These are phyloP conservation scores for Sporisorium iseilematis-ciliati DNA, from an alignment of 1,284 basidiomycete species.

Conservation along the genomic window DNA sequence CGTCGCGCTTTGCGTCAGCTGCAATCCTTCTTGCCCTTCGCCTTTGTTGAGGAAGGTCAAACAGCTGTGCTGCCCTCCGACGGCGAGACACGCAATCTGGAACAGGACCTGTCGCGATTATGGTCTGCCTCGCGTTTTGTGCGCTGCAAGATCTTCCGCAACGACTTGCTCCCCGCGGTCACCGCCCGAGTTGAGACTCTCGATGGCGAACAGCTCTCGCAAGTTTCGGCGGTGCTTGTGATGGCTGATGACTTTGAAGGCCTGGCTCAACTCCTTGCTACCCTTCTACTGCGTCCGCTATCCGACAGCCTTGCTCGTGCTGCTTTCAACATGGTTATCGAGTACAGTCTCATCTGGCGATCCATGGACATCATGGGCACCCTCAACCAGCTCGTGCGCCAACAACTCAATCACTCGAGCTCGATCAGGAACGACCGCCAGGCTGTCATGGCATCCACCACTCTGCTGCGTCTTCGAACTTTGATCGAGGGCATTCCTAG, in stretches of 20 bases:
- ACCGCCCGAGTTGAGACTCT: constrained; percentile 37
- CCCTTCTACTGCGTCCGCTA: constrained; percentile 36
- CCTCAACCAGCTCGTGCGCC: constrained; percentile 47
- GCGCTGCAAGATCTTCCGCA: constrained; percentile 44
- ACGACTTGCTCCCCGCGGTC: constrained; percentile 29
- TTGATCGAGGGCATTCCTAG: constrained; percentile 36
- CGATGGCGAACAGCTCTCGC: constrained; percentile 35
- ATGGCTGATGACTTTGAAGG: constrained; percentile 42
- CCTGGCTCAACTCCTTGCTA: constrained; percentile 40
- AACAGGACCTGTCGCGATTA: constrained; percentile 40
- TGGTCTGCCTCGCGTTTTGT: constrained; percentile 60
- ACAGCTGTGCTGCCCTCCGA: not conserved
- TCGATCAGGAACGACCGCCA: constrained; percentile 42
- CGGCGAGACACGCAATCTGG: not conserved
- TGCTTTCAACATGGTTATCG: constrained; percentile 47
- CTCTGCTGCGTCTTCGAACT: constrained; percentile 45
- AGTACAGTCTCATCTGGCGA: constrained; percentile 37
- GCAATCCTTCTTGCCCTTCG: constrained; percentile 35
- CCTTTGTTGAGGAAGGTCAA: constrained; percentile 16
- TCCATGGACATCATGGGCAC: constrained; percentile 52
- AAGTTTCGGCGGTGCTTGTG: constrained; percentile 32
- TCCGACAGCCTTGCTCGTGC: constrained; percentile 37
- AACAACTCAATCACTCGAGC: constrained; percentile 52
- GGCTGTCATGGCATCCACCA: constrained; percentile 49
- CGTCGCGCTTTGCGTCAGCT: constrained; percentile 63